These are phyloP conservation scores for Agrostemma githago DNA, from an alignment of 148 eudicot genomes.

Conservation along the genomic window DNA sequence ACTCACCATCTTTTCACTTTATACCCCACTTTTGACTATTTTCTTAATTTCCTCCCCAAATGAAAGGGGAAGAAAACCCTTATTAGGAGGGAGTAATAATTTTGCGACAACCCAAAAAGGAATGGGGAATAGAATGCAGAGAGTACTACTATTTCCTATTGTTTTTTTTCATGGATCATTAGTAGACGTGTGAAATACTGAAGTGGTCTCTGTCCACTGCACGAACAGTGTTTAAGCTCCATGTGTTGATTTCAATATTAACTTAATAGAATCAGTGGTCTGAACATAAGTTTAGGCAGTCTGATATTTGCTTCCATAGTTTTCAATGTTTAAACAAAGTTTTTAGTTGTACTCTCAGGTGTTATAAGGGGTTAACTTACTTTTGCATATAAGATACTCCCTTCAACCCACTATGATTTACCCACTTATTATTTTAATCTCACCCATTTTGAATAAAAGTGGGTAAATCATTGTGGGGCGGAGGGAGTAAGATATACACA, in stretches of 20 bases:
- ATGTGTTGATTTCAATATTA: not conserved
- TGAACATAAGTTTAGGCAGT: constrained; percentile 3
- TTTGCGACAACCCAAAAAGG: no score
- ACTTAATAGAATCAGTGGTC: not conserved
- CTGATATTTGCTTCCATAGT: constrained; percentile 2
- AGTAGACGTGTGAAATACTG: not conserved
- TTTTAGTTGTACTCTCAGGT: not conserved
- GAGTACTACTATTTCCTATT: not conserved
- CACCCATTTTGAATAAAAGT: no score
- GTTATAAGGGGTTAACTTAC: not conserved
- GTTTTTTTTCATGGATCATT: not conserved
- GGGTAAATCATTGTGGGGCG: no score
- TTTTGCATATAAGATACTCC: not conserved
- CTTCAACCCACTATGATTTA: no score
- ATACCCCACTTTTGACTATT: no score
- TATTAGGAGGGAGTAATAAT: no score
- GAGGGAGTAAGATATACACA: no score
- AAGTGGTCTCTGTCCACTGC: not conserved
- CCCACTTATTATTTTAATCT: no score
- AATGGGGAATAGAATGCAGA: no score
- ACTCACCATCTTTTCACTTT: no score
- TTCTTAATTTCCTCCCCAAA: no score
- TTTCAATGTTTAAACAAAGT: not conserved
- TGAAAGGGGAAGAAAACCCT: no score
- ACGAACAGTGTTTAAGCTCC: not conserved